Conservation (phyloP, 345 rosid genomes). For the Aurinia saxatilis region DNA sequence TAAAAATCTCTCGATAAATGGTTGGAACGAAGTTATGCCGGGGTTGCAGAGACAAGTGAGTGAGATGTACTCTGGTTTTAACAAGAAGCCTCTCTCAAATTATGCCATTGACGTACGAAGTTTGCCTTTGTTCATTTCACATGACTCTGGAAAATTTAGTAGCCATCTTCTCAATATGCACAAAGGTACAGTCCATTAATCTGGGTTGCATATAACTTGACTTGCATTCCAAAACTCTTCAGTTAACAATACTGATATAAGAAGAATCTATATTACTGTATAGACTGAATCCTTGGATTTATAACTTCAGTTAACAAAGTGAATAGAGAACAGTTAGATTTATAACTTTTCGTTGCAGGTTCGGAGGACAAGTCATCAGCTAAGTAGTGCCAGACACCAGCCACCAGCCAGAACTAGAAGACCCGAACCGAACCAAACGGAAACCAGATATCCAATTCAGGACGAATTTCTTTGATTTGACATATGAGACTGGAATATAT, state of each 20-base stretch:
- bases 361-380: slow-evolving; percentile 2
- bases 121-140: slow-evolving; percentile 32
- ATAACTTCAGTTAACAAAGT: too few relatives aligned
- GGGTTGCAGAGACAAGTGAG: slow-evolving; percentile 43
- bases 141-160: slow-evolving; percentile 37
- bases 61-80: slow-evolving; percentile 38
- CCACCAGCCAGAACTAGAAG: too few relatives aligned
- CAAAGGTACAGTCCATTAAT: slow-evolving; percentile 59
- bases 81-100: slow-evolving; percentile 27
- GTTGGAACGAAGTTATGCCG: slow-evolving; percentile 41
- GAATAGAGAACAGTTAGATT: not conserved
- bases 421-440: too few relatives aligned
- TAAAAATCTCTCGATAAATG: slow-evolving; percentile 20
- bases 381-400: not conserved
- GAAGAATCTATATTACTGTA: too few relatives aligned
- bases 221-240: not conserved
- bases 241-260: not conserved
- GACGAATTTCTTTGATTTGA: not conserved
- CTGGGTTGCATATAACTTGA: not conserved
- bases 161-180: slow-evolving; percentile 31
- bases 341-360: not conserved
- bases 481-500: too few relatives aligned
- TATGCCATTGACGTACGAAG: slow-evolving; percentile 27
- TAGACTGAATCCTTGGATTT: too few relatives aligned
- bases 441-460: too few relatives aligned